These are phyloP conservation scores for Diaporthe velutina DNA, from an alignment of 2,329 filamentous ascomycete species.

Conservation along the genomic window DNA sequence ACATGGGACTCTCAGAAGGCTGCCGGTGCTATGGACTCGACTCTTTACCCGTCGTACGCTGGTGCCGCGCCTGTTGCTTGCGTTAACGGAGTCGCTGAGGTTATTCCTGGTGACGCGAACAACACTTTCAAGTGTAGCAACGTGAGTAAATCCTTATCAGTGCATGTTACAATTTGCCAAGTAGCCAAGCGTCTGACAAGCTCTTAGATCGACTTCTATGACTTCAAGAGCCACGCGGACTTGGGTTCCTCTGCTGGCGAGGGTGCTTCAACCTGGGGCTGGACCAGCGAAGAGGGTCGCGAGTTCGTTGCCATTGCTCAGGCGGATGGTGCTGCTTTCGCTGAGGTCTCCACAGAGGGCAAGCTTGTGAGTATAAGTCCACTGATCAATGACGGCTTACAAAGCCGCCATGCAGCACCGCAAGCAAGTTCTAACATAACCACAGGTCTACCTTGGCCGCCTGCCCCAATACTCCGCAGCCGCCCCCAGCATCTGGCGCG, in stretches of 20 bases:
- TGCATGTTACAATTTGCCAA: background rate
- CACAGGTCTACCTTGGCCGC: conserved; percentile 57
- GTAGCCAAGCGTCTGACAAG: background rate
- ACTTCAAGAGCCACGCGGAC: conserved; percentile 66
- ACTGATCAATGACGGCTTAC: background rate
- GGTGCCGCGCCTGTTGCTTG: conserved; percentile 47
- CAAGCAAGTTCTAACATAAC: background rate
- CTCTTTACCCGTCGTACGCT: conserved; percentile 18
- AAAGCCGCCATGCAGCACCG: too few species aligned
- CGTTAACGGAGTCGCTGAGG: conserved; percentile 57
- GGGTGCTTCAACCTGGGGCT: conserved; percentile 59
- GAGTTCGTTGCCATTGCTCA: conserved; percentile 64
- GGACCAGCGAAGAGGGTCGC: conserved; percentile 61
- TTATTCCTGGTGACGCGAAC: conserved; percentile 58
- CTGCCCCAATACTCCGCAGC: conserved; percentile 55
- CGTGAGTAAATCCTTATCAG: conserved; percentile 44
- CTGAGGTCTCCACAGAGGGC: conserved; percentile 59
- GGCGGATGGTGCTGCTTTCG: conserved; percentile 63
- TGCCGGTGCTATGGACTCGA: conserved; percentile 17
- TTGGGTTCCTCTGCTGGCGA: conserved; percentile 58
- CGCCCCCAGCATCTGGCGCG: conserved; percentile 53
- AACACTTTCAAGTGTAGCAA: conserved; percentile 64
- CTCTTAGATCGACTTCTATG: conserved; percentile 59
- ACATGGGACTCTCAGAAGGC: conserved; percentile 27
- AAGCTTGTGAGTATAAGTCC: conserved; percentile 47